Conservation (phyloP, 768 basidiomycete genomes). For the Suillus subaureus region DNA sequence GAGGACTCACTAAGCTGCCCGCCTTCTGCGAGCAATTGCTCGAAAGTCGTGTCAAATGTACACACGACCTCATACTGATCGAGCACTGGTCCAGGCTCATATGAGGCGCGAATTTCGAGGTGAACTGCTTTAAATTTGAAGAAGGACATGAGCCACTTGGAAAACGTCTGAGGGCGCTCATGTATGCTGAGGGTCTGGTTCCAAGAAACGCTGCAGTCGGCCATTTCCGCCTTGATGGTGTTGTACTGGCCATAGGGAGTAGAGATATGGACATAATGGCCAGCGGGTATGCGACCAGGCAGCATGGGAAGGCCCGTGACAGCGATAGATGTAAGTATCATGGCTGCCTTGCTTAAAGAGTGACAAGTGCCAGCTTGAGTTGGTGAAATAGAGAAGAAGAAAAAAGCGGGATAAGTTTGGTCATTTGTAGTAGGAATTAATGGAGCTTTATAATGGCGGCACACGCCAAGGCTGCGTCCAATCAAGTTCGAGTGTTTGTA, state of each 20-base stretch:
- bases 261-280: neutral
- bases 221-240: neutral
- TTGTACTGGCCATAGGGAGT: neutral
- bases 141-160: neutral
- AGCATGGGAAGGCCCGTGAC: neutral
- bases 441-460: neutral
- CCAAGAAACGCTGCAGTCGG: neutral
- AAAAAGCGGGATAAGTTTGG: neutral
- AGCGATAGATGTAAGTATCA: neutral
- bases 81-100: neutral
- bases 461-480: neutral
- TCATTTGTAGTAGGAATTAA: neutral
- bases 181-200: neutral
- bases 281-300: neutral
- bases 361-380: neutral
- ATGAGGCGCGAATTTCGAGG: neutral
- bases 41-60: neutral
- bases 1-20: neutral
- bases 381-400: neutral
- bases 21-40: neutral
- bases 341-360: neutral
- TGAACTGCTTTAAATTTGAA: neutral
- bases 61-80: neutral
- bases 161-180: neutral
- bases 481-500: neutral